These are phyloP conservation scores for Henckelia pumila DNA, from an alignment of 257 asterid species.

Conservation along the genomic window DNA sequence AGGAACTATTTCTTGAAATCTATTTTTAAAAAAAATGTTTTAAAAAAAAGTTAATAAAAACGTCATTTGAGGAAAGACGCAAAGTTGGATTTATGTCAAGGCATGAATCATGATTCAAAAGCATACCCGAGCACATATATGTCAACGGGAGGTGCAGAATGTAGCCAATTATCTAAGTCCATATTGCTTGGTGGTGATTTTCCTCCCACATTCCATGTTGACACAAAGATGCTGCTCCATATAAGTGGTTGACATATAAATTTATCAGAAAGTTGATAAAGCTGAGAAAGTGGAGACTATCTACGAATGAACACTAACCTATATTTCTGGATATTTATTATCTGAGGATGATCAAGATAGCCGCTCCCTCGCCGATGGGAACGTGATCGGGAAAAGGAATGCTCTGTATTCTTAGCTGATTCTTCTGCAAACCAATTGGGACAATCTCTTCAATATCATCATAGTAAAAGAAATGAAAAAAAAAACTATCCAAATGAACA, in stretches of 20 bases:
- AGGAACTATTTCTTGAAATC: constrained; percentile 34
- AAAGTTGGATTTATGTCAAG: constrained; percentile 8
- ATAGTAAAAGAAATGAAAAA: not conserved
- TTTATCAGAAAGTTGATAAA: constrained; percentile 4
- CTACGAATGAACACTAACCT: constrained; percentile 31
- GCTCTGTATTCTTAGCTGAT: constrained; percentile 54
- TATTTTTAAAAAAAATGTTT: constrained; percentile 19
- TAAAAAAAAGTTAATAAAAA: not conserved
- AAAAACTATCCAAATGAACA: not conserved
- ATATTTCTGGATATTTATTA: constrained; percentile 74
- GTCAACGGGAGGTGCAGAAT: constrained; percentile 95
- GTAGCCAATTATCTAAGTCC: constrained; percentile 96
- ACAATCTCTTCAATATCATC: constrained; percentile 5
- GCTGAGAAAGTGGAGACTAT: not conserved
- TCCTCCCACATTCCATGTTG: constrained; percentile 99
- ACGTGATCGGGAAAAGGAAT: constrained; percentile 62
- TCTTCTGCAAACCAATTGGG: constrained; percentile 54
- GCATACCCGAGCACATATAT: constrained; percentile 93
- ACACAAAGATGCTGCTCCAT: constrained; percentile 66
- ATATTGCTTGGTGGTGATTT: constrained; percentile 73
- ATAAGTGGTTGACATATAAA: not conserved
- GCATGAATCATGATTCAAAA: constrained; percentile 2
- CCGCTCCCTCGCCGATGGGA: constrained; percentile 66
- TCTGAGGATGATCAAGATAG: constrained; percentile 92
- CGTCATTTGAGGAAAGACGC: not conserved